Conservation (phyloP, 148 eudicot species). For the Chenopodium quinoa region DNA sequence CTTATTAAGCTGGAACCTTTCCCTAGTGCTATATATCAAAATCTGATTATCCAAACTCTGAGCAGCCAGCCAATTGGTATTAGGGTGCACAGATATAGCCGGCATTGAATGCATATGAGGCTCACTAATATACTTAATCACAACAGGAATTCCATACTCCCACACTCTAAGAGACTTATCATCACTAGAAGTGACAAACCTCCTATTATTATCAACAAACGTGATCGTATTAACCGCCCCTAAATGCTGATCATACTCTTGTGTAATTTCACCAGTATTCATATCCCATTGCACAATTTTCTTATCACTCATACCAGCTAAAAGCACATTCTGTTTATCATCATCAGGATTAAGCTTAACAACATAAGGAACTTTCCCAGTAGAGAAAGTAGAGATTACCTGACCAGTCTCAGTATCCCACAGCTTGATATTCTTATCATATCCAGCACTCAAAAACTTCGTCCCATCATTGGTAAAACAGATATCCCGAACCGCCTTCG, state of each 20-base stretch:
- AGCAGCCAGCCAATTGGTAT: conserved; percentile 88
- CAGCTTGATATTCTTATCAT: conserved; percentile 92
- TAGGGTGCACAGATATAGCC: conserved; percentile 77
- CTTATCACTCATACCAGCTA: conserved; percentile 98
- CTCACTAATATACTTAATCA: conserved; percentile 93
- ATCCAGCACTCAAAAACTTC: conserved; percentile 85
- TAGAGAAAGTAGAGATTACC: conserved; percentile 84
- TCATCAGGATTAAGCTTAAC: conserved; percentile 94
- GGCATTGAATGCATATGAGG: conserved; percentile 99
- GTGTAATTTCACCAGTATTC: conserved; percentile 80
- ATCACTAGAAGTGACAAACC: conserved; percentile 95
- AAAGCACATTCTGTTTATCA: conserved; percentile 88
- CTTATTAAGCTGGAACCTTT: conserved; percentile 89
- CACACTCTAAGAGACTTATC: conserved; percentile 95
- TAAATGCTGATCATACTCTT: conserved; percentile 97
- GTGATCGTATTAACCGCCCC: conserved; percentile 97
- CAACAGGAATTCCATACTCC: conserved; percentile 97
- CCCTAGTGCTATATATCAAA: conserved; percentile 84
- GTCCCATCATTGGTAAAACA: conserved; percentile 88
- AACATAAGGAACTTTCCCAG: conserved; percentile 94
- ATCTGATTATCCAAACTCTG: conserved; percentile 99
- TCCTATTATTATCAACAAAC: conserved; percentile 87
- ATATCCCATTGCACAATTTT: conserved; percentile 99
- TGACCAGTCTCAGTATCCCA: conserved; percentile 98
- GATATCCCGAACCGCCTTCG: conserved; percentile 82